These are phyloP conservation scores for Suillus plorans DNA, from an alignment of 768 basidiomycete species.

Conservation along the genomic window DNA sequence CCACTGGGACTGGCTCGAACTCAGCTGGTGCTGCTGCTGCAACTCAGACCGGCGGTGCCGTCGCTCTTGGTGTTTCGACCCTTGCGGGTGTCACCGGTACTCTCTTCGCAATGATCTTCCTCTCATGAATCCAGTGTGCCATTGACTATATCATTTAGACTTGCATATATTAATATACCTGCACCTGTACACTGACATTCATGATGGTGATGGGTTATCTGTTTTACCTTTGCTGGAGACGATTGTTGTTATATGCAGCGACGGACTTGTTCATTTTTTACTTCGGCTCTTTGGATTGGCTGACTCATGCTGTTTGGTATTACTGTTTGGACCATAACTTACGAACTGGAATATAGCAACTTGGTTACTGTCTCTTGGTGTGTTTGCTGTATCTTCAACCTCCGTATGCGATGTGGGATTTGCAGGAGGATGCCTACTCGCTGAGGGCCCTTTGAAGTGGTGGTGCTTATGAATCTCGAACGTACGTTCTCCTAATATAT, in stretches of 20 bases:
- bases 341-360: background rate
- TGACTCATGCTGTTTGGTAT: background rate
- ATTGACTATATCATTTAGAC: background rate
- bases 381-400: background rate
- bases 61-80: conserved; percentile 30
- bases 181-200: background rate
- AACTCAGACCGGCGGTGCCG: conserved; percentile 20
- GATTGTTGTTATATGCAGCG: background rate
- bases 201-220: background rate
- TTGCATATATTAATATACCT: conserved; percentile 3
- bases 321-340: background rate
- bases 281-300: background rate
- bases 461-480: background rate
- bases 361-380: background rate
- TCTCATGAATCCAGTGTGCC: conserved; percentile 28
- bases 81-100: conserved; percentile 35
- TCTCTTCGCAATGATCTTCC: conserved; percentile 36
- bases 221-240: background rate
- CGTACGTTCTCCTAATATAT: background rate
- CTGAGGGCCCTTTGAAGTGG: background rate
- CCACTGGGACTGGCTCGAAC: conserved; percentile 13
- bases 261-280: conserved; percentile 1
- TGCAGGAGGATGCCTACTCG: background rate
- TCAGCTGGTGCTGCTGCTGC: conserved; percentile 15
- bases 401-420: background rate